These are phyloP conservation scores for Phialemoniopsis sp. DNA, from an alignment of 2,329 filamentous ascomycete species.

Conservation along the genomic window DNA sequence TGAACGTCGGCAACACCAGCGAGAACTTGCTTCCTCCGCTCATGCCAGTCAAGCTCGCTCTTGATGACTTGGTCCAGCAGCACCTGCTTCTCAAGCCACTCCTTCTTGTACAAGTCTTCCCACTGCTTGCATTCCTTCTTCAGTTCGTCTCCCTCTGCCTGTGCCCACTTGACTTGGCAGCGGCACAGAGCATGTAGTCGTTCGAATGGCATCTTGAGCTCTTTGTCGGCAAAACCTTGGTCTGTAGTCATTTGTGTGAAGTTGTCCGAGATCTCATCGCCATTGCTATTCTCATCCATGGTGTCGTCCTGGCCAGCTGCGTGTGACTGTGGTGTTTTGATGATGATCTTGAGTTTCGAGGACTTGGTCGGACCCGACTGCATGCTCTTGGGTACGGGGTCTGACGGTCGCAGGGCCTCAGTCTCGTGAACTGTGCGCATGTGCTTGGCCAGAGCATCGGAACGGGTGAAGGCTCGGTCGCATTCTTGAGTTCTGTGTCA, in stretches of 20 bases:
- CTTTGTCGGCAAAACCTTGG: slow-evolving; percentile 60
- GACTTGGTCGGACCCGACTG: slow-evolving; percentile 42
- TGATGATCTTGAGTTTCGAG: slow-evolving; percentile 57
- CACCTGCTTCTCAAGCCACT: slow-evolving; percentile 78
- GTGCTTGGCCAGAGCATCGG: slow-evolving; percentile 93
- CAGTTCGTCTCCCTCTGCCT: slow-evolving; percentile 61
- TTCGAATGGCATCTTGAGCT: slow-evolving; percentile 55
- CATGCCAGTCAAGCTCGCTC: slow-evolving; percentile 63
- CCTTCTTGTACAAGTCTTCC: slow-evolving; percentile 63
- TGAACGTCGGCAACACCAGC: slow-evolving; percentile 38
- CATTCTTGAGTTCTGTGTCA: slow-evolving; percentile 62
- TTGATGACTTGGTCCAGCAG: slow-evolving; percentile 69
- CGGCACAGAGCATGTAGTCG: slow-evolving; percentile 65
- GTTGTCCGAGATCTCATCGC: slow-evolving; percentile 50
- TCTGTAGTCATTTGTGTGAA: slow-evolving; percentile 52
- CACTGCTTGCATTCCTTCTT: slow-evolving; percentile 60
- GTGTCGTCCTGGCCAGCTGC: slow-evolving; percentile 51
- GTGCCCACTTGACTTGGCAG: slow-evolving; percentile 69
- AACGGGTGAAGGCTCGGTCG: slow-evolving; percentile 92
- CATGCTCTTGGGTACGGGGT: slow-evolving; percentile 69
- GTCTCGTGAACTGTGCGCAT: slow-evolving; percentile 99
- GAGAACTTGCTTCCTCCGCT: slow-evolving; percentile 51
- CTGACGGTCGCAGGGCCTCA: slow-evolving; percentile 78
- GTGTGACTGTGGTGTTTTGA: slow-evolving; percentile 57
- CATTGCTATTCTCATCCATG: slow-evolving; percentile 48